Base-by-base conservation (phyloP, 768 basidiomycete genomes). In the Termitomyces sp. region DNA sequence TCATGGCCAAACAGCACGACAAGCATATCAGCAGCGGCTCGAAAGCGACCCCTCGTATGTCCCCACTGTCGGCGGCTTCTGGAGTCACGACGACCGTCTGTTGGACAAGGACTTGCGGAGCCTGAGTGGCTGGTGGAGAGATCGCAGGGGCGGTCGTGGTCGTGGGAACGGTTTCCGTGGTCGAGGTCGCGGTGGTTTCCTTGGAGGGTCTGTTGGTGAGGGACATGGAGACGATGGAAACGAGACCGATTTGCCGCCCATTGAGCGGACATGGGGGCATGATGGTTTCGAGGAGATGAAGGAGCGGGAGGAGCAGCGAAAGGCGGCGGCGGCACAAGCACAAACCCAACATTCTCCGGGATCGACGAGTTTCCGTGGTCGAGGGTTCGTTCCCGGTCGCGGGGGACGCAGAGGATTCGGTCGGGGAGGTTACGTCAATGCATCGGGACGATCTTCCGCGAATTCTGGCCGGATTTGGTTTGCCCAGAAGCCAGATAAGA, bases 21-120 rank as follows among this genome's bases (percentile, higher is more conserved):
- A 94, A 71, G 90, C 87, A 20, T 96, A 97, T 74, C 88, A 92
- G 64, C 84, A 91, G 64, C 86, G 89, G 35, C 79, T 96, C 28
- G 88, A 92, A 60, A 79, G 75, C 12, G 95, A 97, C 71, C 94
- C 95, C 2, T 91, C 92, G 2, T 94, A 88, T 71, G 90, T 93
- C 33, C 95, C 95, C 24, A 90, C 87, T 28, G 90, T 96, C 24
- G 95, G 95, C 58, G 89, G 89, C 63, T 97, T 97, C 70, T 97
- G 93, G 94, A 88, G 91, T 5, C 95, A 97, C 70, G 95, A 97
- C 72, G 94, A 96, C 71, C 88, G 95, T 51, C 76, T 94, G 58
- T 77, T 93, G 70, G 89, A 92, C 73, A 91, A 91, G 72, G 87
- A 91, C 63, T 74, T 92, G 45, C 84, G 93, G 45, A 89, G 88